Conservation (phyloP, 73 alveolate species). For the Paramecium pentaurelia region DNA sequence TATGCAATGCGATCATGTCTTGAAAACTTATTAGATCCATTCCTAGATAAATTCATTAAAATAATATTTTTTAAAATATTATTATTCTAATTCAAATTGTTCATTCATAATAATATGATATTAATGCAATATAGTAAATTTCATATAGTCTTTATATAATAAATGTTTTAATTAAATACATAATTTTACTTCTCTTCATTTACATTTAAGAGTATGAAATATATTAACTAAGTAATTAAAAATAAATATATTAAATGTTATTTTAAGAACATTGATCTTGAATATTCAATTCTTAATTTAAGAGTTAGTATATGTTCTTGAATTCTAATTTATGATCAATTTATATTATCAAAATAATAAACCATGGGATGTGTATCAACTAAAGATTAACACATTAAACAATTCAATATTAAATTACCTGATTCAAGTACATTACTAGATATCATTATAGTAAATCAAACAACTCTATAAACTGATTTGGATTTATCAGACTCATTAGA, state of each 20-base stretch:
- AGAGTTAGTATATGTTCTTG: not conserved
- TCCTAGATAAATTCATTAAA: conserved; percentile 3
- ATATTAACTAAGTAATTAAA: not conserved
- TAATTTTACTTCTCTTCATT: no score
- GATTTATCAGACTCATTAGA: conserved; percentile 10
- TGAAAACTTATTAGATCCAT: conserved; percentile 20
- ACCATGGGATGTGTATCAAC: conserved; percentile 39
- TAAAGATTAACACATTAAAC: not conserved
- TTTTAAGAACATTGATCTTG: not conserved
- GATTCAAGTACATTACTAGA: not conserved
- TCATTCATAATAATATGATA: not conserved
- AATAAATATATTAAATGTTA: not conserved
- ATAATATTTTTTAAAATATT: not conserved
- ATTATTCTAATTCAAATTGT: not conserved
- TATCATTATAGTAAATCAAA: not conserved
- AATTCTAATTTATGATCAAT: not conserved
- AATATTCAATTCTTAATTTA: not conserved
- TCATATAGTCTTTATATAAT: not conserved
- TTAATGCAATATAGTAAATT: not conserved
- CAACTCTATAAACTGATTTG: not conserved
- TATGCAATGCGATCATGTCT: conserved; percentile 22
- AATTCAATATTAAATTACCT: conserved; percentile 8
- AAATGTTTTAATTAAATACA: no score
- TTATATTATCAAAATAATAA: not conserved
- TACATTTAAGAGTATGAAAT: not conserved